Evolutionary conservation across 1,139 yeast species (phyloP).

Genomic region (Waltiozyma sp.): DNA sequence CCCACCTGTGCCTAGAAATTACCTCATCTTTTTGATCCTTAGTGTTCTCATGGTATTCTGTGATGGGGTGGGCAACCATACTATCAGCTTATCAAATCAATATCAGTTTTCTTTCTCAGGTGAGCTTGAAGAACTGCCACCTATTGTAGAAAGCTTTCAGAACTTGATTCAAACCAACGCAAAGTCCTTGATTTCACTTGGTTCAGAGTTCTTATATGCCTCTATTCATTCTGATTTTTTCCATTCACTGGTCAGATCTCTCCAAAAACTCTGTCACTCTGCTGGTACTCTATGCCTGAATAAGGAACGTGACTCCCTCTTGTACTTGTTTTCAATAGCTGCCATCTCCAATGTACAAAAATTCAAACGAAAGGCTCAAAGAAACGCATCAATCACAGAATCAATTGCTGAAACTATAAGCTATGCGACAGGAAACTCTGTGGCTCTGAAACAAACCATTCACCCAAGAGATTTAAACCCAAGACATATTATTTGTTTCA

Average conservation of each 20-base stretch:
- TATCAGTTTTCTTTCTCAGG: slow-evolving; percentile 9
- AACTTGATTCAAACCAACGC: slow-evolving; percentile 12
- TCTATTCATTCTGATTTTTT: slow-evolving; percentile 60
- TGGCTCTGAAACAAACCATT: slow-evolving; percentile 13
- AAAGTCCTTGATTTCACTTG: slow-evolving; percentile 15
- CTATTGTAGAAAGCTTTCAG: slow-evolving; percentile 22
- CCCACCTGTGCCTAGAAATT: slow-evolving; percentile 49
- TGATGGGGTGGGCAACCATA: slow-evolving; percentile 58
- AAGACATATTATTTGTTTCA: slow-evolving; percentile 61
- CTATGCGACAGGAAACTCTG: slow-evolving; percentile 18
- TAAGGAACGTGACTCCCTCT: slow-evolving; percentile 47
- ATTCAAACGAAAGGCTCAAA: slow-evolving; percentile 2
- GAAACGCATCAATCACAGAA: slow-evolving; percentile 37
- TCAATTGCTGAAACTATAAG: slow-evolving; percentile 50
- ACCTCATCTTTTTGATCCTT: slow-evolving; percentile 49
- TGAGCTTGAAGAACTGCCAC: slow-evolving; percentile 3
- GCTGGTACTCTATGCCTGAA: slow-evolving; percentile 60
- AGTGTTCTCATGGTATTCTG: slow-evolving; percentile 43
- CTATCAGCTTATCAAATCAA: slow-evolving; percentile 29
- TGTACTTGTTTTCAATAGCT: slow-evolving; percentile 46
- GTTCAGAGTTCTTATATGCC: slow-evolving; percentile 41
- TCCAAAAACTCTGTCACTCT: slow-evolving; percentile 74
- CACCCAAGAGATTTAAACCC: slow-evolving; percentile 41
- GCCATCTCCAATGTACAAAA: slow-evolving; percentile 31
- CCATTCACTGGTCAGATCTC: slow-evolving; percentile 52